Percentiles rank a stretch among this genome's conserved stretches.
Evolutionary conservation across 768 basidiomycete genomes (phyloP).

Genomic region (Kwoniella mangroviensis): DNA sequence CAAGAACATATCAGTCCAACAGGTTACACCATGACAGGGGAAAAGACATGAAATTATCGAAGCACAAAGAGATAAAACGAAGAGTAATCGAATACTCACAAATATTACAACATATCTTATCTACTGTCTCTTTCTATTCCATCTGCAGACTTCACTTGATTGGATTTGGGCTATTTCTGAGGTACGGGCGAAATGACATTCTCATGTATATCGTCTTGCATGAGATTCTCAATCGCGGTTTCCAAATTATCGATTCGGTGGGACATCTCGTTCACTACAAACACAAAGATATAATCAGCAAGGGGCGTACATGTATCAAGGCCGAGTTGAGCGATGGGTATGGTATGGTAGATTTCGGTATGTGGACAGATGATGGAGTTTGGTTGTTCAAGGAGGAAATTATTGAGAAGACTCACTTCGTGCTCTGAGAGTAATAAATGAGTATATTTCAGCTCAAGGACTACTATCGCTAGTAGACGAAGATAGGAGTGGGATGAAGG

Average conservation of each 20-base stretch:
- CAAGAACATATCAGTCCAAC: background rate
- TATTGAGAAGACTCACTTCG: constrained; percentile 57
- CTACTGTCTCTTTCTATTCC: too few relatives aligned
- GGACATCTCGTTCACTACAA: constrained; percentile 88
- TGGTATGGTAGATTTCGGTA: constrained; percentile 31
- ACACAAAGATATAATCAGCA: constrained; percentile 18
- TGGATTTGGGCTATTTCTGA: background rate
- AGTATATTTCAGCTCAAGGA: background rate
- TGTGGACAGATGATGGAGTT: background rate
- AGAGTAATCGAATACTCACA: background rate
- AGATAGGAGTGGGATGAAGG: background rate
- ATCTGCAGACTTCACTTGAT: background rate
- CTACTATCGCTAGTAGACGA: background rate
- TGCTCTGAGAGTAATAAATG: constrained; percentile 64
- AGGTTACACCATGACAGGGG: background rate
- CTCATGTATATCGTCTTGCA: constrained; percentile 67
- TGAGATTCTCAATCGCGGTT: constrained; percentile 87
- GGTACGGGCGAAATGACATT: background rate
- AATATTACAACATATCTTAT: background rate
- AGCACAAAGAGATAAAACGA: background rate
- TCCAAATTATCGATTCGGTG: constrained; percentile 86
- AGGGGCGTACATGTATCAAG: constrained; percentile 16
- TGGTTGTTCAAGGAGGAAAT: too few relatives aligned
- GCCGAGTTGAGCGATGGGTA: constrained; percentile 14
- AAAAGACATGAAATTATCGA: background rate